Percentiles rank a stretch among this genome's conserved stretches.
phyloP scores from a whole-genome alignment of 495 filamentous ascomycete species.

The Penicilliopsis zonata region DNA sequence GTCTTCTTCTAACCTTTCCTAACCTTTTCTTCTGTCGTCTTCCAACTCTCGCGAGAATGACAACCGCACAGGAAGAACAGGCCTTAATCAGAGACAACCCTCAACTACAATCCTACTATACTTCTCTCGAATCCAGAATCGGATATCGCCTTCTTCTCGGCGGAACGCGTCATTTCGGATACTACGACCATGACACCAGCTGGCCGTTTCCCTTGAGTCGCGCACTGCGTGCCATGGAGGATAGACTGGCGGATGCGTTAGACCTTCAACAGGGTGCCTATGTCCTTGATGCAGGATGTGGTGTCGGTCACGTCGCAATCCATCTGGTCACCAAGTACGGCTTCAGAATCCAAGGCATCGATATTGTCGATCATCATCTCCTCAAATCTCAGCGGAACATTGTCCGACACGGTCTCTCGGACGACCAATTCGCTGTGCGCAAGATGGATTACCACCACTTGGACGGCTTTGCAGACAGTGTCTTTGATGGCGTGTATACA shows the following conservation, averaged over 20 bases:
- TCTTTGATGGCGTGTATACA: constrained; percentile 43
- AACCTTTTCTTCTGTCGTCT: too few relatives aligned
- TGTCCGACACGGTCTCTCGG: constrained; percentile 17
- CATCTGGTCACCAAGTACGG: constrained; percentile 28
- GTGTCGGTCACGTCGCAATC: constrained; percentile 35
- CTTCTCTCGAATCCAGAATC: constrained; percentile 34
- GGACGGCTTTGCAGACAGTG: constrained; percentile 17
- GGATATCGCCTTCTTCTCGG: constrained; percentile 38
- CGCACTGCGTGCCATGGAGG: constrained; percentile 36
- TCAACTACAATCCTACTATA: constrained; percentile 29
- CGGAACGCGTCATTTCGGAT: constrained; percentile 41
- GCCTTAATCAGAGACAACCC: constrained; percentile 23
- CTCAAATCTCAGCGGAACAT: constrained; percentile 31
- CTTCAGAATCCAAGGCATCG: constrained; percentile 34
- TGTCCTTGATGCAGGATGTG: constrained; percentile 42
- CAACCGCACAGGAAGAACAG: constrained; percentile 3
- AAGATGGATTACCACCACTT: constrained; percentile 45
- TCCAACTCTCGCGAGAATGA: too few relatives aligned
- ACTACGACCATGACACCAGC: constrained; percentile 29
- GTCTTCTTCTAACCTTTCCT: too few relatives aligned
- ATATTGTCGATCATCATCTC: constrained; percentile 39
- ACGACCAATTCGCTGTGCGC: constrained; percentile 22
- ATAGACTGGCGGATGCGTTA: constrained; percentile 26
- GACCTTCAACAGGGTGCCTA: constrained; percentile 24
- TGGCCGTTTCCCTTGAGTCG: constrained; percentile 36